A percentile compares a stretch with the other conserved stretches of the same genome.
Conservation (phyloP, 2,329 filamentous ascomycete species). For the Colletotrichum agaves region DNA sequence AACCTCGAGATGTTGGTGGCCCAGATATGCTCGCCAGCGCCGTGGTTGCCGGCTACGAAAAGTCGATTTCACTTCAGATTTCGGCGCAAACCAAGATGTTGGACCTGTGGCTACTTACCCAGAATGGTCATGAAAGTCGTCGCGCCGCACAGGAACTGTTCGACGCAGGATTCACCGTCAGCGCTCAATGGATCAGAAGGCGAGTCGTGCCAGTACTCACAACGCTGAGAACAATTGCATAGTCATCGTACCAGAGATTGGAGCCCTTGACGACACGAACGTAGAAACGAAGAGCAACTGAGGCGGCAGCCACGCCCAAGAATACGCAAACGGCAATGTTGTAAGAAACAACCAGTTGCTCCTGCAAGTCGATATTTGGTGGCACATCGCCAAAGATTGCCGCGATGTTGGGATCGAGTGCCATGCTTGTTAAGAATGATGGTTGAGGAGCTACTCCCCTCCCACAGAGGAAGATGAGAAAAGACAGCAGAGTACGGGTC, state of each 20-base stretch:
- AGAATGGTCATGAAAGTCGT: conserved; percentile 1
- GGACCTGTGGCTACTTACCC: neutral
- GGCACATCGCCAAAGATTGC: conserved; percentile 3
- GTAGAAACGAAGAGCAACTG: conserved; percentile 19
- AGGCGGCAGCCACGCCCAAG: conserved; percentile 2
- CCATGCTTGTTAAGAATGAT: neutral
- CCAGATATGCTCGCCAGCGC: conserved; percentile 4
- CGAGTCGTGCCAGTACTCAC: neutral
- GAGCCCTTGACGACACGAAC: conserved; percentile 3
- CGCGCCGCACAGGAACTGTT: neutral
- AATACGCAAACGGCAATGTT: conserved; percentile 2
- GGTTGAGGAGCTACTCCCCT: neutral
- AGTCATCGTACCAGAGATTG: conserved; percentile 14
- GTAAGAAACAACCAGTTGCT: neutral
- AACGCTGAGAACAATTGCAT: conserved; percentile 1
- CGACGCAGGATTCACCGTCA: too few species aligned
- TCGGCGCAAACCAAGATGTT: too few species aligned
- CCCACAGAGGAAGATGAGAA: neutral
- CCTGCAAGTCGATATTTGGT: neutral
- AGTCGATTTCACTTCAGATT: neutral
- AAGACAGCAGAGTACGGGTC: neutral
- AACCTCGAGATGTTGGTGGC: neutral
- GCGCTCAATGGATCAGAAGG: neutral
- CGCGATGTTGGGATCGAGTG: conserved; percentile 10
- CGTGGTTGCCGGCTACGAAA: neutral